Conservation (phyloP, 805 yeast species). For the Lipomyces orientalis region DNA sequence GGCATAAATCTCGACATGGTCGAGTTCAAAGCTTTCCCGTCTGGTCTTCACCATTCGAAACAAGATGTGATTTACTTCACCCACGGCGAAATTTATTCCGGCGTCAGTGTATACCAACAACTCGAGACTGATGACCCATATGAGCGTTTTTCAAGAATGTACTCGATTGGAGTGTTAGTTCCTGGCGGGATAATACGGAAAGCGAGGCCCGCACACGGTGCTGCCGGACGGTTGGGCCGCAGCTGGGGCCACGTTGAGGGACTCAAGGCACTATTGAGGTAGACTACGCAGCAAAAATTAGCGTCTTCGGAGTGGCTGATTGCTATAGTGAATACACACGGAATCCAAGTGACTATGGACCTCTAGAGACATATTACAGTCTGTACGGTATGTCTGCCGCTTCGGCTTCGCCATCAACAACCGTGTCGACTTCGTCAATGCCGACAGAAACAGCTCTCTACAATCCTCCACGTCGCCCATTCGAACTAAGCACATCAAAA, state of each 20-base stretch:
- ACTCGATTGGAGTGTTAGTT: constrained; percentile 62
- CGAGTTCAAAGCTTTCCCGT: constrained; percentile 71
- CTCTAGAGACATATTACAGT: constrained; percentile 29
- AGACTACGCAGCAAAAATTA: constrained; percentile 18
- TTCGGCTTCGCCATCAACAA: constrained; percentile 46
- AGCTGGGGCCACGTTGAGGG: constrained; percentile 50
- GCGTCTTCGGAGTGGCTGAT: constrained; percentile 31
- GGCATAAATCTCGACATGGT: constrained; percentile 49
- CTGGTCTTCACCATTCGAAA: constrained; percentile 63
- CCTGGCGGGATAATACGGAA: constrained; percentile 27
- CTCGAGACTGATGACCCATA: constrained; percentile 46
- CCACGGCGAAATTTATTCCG: constrained; percentile 46
- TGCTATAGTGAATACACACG: constrained; percentile 21
- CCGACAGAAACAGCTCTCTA: constrained; percentile 51
- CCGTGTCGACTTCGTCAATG: constrained; percentile 50
- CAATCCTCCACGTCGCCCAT: constrained; percentile 34
- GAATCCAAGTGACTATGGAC: constrained; percentile 16
- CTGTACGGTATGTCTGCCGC: constrained; percentile 19
- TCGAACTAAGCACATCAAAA: constrained; percentile 27
- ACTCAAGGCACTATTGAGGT: constrained; percentile 34
- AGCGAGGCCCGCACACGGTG: constrained; percentile 30
- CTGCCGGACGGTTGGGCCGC: constrained; percentile 29
- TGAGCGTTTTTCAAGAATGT: constrained; percentile 50
- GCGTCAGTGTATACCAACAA: constrained; percentile 59
- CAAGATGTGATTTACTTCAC: constrained; percentile 63